Evolutionary conservation across 2,329 filamentous ascomycete genomes (phyloP), one percentile per base, ranked within the genome.

Genomic region (Alternaria rosae): DNA sequence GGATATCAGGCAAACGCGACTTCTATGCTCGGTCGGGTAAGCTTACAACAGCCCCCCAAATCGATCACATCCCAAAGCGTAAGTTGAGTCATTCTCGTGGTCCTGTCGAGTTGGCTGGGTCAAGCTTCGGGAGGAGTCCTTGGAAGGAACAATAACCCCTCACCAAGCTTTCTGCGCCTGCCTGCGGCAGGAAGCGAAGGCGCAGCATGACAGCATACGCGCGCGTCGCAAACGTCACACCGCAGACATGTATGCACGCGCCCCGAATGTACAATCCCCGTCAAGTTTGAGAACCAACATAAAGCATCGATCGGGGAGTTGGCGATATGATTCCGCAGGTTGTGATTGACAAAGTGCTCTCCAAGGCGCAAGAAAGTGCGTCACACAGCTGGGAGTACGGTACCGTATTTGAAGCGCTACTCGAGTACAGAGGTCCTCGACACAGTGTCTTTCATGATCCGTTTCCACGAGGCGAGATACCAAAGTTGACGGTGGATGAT

Each of bases 251-350:
- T 51, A 15, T 17, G 15, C 28, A 32, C 28, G 20, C 45, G 26
- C 26, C 21, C 26, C 11, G 17, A 21, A 15, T 0, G 9, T 11
- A 17, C 17, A n/a, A 21, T 11, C 32, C 30, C 28, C 13, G 1
- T 51, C 47, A 13, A 25, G 13, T 6, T 13, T n/a, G 8, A 21
- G 20, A 6, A 51, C 30, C 6, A 2, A 17, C 15, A 28, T 12
- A 23, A 20, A 50, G 28, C 8, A 35, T 50, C 5, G 7, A 7
- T 23, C 28, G 17, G 6, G 3, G 9, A 25, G 47, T 51, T 35
- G 6, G 23, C 47, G 30, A 21, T 10, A 70, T 71, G 63, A 64
- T 71, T 80, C 92, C 89, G 11, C 90, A 91, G 81, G 92, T 57
- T 9, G 5, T 70, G 2, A 59, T 76, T 25, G 52, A 64, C 15